These are phyloP conservation scores for Cornus kousa DNA, from an alignment of 148 eudicot species.

Conservation along the genomic window DNA sequence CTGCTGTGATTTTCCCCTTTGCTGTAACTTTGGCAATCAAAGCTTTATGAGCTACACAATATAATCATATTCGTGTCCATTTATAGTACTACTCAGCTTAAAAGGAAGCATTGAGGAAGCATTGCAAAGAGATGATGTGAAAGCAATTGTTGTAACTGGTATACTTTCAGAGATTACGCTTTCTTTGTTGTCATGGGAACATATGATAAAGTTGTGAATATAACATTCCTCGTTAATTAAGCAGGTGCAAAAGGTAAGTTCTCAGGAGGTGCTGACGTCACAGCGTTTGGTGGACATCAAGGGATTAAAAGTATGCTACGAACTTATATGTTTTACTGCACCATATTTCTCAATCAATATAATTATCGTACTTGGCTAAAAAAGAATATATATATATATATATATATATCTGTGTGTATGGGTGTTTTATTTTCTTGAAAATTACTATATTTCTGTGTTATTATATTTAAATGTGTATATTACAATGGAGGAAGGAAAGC, in stretches of 20 bases:
- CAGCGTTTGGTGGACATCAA: conserved; percentile 26
- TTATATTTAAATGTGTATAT: background rate
- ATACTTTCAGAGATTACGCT: background rate
- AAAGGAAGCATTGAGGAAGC: conserved; percentile 28
- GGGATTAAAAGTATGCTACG: conserved; percentile 19
- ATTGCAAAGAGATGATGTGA: conserved; percentile 19
- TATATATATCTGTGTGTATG: too few species aligned
- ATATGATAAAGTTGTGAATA: background rate
- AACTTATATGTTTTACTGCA: background rate
- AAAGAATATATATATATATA: too few species aligned
- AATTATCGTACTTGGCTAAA: too few species aligned
- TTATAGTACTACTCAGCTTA: conserved; percentile 22
- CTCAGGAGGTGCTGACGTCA: conserved; percentile 29
- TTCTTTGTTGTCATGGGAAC: background rate
- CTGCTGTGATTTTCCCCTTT: background rate
- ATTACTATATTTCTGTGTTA: background rate
- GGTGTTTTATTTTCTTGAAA: background rate
- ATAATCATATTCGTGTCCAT: background rate
- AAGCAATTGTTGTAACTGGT: conserved; percentile 36
- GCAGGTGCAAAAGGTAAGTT: conserved; percentile 32
- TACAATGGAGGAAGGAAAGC: conserved; percentile 12
- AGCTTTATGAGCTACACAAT: background rate
- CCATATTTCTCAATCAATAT: too few species aligned
- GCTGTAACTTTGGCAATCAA: background rate
- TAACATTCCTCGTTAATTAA: background rate